Evolutionary conservation across 2,329 filamentous ascomycete genomes (phyloP), one percentile per base, ranked within the genome.

Genomic region (Venturia pyrina): DNA sequence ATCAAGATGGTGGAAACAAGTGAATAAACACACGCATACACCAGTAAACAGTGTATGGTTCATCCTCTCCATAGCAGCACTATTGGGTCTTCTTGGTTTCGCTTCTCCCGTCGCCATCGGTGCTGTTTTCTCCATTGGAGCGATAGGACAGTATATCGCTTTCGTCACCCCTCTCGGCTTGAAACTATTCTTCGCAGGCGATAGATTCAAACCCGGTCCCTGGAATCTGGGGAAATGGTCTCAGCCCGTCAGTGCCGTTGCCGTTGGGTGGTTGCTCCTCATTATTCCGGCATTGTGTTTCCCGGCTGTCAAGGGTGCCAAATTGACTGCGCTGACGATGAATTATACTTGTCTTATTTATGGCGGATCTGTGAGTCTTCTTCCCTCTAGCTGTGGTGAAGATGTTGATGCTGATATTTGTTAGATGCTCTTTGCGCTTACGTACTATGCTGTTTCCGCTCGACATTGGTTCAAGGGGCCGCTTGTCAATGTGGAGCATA

Each of bases 231-330:
- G 68, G 19, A 64, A 59, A 28, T 46, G 60, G 24, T 66, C 65
- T 24, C 59, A 32, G 21, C 59, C 40, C 3, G 64, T 69, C 34
- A 68, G 68, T 61, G 63, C 62, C 7, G 68, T 63, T 50, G 68
- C 67, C 8, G 67, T 70, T 53, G 72, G 73, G 0, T 90, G 89
- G 72, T 85, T 89, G 1, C 67, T 81, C 5, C 76, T 90, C 24
- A 89, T 90, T 83, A 78, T 89, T 62, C 88, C 87, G 0, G 85
- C 89, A 48, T 77, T 90, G 57, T 89, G 86, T 73, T 79, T 90
- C 60, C 87, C 87, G 0, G 81, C 80, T 60, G 77, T 80, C 7
- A 84, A 79, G 1, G 86, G 85, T 1, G 75, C 73, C 0, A 77
- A 88, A 69, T 72, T 89, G 63, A 79, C 80, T 3, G 72, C 74